phyloP scores from a whole-genome alignment of 2,329 filamentous ascomycete species.

The Diplodia mutila region DNA sequence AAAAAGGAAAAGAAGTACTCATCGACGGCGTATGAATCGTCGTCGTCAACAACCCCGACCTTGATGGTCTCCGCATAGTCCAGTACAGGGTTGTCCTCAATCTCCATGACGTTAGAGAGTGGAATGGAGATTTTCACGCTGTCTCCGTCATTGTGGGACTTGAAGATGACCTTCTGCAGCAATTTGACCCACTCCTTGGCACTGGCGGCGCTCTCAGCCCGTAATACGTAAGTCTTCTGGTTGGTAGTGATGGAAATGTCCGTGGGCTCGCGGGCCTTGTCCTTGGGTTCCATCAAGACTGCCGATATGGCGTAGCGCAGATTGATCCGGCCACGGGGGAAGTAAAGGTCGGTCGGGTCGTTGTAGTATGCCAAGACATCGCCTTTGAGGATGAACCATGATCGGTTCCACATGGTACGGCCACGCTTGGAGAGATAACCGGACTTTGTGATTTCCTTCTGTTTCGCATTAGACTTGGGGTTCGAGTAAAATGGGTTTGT shows the following conservation, averaged over 20 bases:
- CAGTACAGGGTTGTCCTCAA: conserved; percentile 88
- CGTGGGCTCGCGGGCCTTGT: conserved; percentile 70
- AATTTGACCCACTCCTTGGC: conserved; percentile 97
- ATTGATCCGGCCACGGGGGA: conserved; percentile 89
- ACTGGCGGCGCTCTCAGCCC: conserved; percentile 82
- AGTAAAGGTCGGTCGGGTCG: conserved; percentile 84
- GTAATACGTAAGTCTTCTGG: conserved; percentile 82
- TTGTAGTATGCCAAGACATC: conserved; percentile 90
- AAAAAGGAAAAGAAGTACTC: conserved; percentile 99
- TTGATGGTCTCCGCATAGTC: conserved; percentile 94
- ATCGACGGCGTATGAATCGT: conserved; percentile 92
- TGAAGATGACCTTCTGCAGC: conserved; percentile 91
- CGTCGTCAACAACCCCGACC: conserved; percentile 87
- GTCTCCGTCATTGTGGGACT: conserved; percentile 93
- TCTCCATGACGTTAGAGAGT: conserved; percentile 84
- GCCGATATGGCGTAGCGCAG: conserved; percentile 89
- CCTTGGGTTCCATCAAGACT: conserved; percentile 69
- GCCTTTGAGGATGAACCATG: conserved; percentile 91
- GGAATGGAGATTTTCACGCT: conserved; percentile 95
- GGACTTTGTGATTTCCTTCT: conserved; percentile 70
- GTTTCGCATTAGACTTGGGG: conserved; percentile 29
- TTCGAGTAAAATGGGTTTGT: too few species aligned
- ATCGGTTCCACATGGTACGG: conserved; percentile 84
- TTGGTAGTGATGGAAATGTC: conserved; percentile 83
- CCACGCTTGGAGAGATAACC: conserved; percentile 89